A percentile compares a stretch with the other conserved stretches of the same genome.
phyloP scores from a whole-genome alignment of 192 early-diverging fungal genomes.

The Coemansia furcata region DNA sequence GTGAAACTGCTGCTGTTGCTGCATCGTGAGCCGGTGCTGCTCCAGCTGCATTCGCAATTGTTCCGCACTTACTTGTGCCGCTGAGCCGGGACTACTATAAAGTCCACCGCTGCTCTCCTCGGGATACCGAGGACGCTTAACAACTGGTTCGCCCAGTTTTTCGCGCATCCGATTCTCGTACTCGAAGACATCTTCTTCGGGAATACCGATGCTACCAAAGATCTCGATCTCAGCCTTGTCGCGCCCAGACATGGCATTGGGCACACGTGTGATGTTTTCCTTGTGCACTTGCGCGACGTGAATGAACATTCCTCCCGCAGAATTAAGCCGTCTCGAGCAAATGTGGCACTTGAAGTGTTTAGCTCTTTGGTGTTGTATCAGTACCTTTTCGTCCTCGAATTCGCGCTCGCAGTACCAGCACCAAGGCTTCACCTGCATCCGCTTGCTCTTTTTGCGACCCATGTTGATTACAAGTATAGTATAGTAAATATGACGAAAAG shows the following conservation, averaged over 20 bases:
- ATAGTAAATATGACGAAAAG: neutral
- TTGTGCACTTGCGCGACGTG: constrained; percentile 95
- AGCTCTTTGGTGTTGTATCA: constrained; percentile 90
- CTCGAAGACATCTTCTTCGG: constrained; percentile 70
- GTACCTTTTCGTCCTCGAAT: constrained; percentile 92
- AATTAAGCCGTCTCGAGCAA: constrained; percentile 84
- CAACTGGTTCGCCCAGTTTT: constrained; percentile 45
- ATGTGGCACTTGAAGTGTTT: constrained; percentile 92
- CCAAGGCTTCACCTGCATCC: constrained; percentile 68
- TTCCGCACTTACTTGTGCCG: constrained; percentile 35
- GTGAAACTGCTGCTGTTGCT: constrained; percentile 41
- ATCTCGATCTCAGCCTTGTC: constrained; percentile 89
- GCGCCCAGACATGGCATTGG: constrained; percentile 80
- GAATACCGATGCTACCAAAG: constrained; percentile 93
- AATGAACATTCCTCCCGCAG: constrained; percentile 85
- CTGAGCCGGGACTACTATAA: constrained; percentile 26
- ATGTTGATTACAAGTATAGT: constrained; percentile 11
- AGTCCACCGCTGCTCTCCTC: constrained; percentile 40
- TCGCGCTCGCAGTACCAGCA: constrained; percentile 96
- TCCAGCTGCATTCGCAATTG: constrained; percentile 50
- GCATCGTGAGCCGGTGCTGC: constrained; percentile 52
- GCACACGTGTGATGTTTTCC: constrained; percentile 70
- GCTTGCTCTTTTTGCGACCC: constrained; percentile 64
- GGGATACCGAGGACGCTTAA: constrained; percentile 48
- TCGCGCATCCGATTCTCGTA: constrained; percentile 59